Base-by-base conservation (phyloP, 1,284 basidiomycete genomes). In the Fomitiporia mediterranea region DNA sequence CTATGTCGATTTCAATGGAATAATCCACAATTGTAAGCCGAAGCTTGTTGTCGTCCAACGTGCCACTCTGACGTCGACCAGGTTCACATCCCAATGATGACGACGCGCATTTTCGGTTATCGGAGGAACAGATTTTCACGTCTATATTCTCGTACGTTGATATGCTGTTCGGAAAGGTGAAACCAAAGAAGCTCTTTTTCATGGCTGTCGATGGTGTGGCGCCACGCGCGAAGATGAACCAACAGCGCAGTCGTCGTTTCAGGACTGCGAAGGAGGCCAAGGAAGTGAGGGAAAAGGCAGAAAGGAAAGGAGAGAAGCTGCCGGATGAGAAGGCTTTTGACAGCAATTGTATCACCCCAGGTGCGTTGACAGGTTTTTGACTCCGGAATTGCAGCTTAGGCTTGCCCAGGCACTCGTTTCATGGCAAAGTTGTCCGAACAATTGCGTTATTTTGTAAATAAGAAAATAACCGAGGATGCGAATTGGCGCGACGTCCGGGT, bases 171-270 rank as follows among this genome's bases (percentile, higher is more conserved):
- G 82, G 88, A 50, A 98, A 96, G 76, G 98, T 99, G 64, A 98
- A 95, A 70, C 97, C 97, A 1, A 89, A 92, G 77, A 98, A 98
- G 69, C 75, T 95, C 4, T 94, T 95, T 69, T 98, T 96, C 73
- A 95, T 99, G 86, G 97, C 97, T 27, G 87, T 99, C 48, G 97
- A 99, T 70, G 97, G 97, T 59, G 95, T 98, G 13, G 97, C 97
- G 0, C 97, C 97, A 2, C 81, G 97, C 56, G 97, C 97, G 48
- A 99, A 99, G 81, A 98, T 99, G 97, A 99, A 99, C 71, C 96
- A 99, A 70, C 97, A 99, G 70, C 86, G 94, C 35, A 89, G 89
- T 67, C 79, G 97, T 52, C 85, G 97, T 53, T 99, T 99, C 76
- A 79, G 95, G 56, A 94, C 96, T 0, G 95, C 95, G 2, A 93